Base-by-base conservation (phyloP, 148 eudicot species). In the Beta vulgaris region DNA sequence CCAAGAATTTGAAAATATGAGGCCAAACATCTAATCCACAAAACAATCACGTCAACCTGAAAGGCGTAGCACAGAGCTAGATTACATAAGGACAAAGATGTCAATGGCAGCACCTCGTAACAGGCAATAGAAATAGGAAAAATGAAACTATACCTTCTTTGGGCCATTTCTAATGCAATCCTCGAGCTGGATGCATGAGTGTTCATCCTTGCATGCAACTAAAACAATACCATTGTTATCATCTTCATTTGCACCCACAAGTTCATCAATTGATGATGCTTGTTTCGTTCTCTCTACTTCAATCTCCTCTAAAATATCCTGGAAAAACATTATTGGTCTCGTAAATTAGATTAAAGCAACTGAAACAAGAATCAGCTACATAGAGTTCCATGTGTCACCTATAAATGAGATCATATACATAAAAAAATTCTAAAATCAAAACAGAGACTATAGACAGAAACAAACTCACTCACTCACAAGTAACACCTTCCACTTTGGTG, bases 401-500 rank as follows among this genome's bases (percentile, higher is more conserved):
- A 44, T 51, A 62, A 37, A 39, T 60, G 49, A 14, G 9, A n/a
- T 58, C 29, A 29, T 43, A 28, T 7, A 73, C 32, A 26, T 48
- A 2, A 14, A 58, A 68, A 37, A 6, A 58, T 39, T n/a, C 58
- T 69, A 42, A 14, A 25, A 19, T 46, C 28, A 46, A 28, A n/a
- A 62, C 34, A 57, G 72, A 48, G 21, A 76, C 49, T 23, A 44
- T 19, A 73, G 69, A 49, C 67, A 72, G 82, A 53, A 79, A 68
- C 71, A 44, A 73, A 85, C 84, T 90, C 88, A 87, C 96, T 92
- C 93, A 95, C 98, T 95, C 93, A 95, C 99, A 83, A 84, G 94
- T 80, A 96, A 96, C 82, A 91, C 91, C 87, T 96, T 96, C 99
- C 99, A 95, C 84, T 91, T 91, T 72, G 98, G 99, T 46, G 98